These are phyloP conservation scores for Tephrocybe sp. DNA, from an alignment of 768 basidiomycete genomes.

Conservation along the genomic window DNA sequence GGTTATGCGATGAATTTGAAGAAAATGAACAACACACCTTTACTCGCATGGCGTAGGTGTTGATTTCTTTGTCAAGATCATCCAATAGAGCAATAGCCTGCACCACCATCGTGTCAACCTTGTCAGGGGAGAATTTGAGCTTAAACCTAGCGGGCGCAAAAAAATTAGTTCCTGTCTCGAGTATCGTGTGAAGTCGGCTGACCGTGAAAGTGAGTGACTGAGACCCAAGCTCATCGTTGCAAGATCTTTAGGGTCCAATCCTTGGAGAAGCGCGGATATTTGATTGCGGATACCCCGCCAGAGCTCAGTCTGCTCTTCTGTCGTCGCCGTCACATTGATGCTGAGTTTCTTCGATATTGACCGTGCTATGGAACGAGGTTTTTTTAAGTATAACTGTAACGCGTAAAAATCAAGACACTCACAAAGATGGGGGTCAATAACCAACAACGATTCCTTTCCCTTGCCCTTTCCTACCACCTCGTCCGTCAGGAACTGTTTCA, in stretches of 20 bases:
- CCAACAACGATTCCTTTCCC: slow-evolving; percentile 78
- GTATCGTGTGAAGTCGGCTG: slow-evolving; percentile 17
- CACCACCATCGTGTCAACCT: slow-evolving; percentile 99
- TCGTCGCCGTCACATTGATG: slow-evolving; percentile 74
- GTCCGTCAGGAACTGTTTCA: slow-evolving; percentile 91
- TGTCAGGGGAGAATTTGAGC: slow-evolving; percentile 99
- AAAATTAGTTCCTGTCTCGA: background rate
- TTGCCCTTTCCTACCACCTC: slow-evolving; percentile 88
- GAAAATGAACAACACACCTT: slow-evolving; percentile 62
- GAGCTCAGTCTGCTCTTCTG: slow-evolving; percentile 65
- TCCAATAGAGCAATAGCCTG: slow-evolving; percentile 98
- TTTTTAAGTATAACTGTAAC: background rate
- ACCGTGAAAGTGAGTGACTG: slow-evolving; percentile 95
- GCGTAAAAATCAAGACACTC: slow-evolving; percentile 25
- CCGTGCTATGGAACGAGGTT: slow-evolving; percentile 45
- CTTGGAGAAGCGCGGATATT: slow-evolving; percentile 81
- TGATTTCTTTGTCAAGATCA: slow-evolving; percentile 99
- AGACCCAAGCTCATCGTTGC: slow-evolving; percentile 98
- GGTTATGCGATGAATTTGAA: background rate
- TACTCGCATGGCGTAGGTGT: slow-evolving; percentile 98
- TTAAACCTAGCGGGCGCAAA: slow-evolving; percentile 69
- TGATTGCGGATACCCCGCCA: slow-evolving; percentile 96
- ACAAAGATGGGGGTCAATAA: slow-evolving; percentile 92
- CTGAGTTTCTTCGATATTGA: slow-evolving; percentile 93
- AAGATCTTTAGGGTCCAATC: slow-evolving; percentile 89